phyloP scores from a whole-genome alignment of 768 basidiomycete species.

The Rubroboletus pulcherrimus region DNA sequence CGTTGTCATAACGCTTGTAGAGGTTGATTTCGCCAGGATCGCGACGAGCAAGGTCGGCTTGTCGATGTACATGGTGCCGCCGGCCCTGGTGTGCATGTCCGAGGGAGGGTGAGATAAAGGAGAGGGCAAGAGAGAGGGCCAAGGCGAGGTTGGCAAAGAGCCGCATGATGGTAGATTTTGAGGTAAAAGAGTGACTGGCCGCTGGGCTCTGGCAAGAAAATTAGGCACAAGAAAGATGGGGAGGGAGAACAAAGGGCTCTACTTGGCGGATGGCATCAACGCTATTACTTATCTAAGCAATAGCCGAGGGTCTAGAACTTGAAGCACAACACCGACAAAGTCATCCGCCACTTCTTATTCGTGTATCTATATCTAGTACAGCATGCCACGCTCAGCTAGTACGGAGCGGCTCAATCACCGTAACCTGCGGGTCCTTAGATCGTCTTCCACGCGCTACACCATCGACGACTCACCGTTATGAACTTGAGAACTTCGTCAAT shows the following conservation, averaged over 20 bases:
- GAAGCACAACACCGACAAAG: too few species aligned
- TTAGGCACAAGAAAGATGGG: slow-evolving; percentile 2
- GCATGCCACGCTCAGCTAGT: too few species aligned
- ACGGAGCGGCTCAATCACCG: slow-evolving; percentile 51
- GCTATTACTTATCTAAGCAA: slow-evolving; percentile 7
- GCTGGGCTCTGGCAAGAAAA: not conserved
- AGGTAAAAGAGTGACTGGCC: slow-evolving; percentile 23
- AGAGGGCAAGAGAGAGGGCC: slow-evolving; percentile 17
- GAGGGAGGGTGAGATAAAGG: slow-evolving; percentile 16
- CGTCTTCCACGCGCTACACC: not conserved
- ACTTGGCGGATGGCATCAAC: not conserved
- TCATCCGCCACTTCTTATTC: too few species aligned
- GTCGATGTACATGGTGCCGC: slow-evolving; percentile 23
- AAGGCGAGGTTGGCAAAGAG: slow-evolving; percentile 19
- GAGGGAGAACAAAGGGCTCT: not conserved
- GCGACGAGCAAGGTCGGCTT: slow-evolving; percentile 23
- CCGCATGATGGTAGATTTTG: slow-evolving; percentile 17
- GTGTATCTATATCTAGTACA: too few species aligned
- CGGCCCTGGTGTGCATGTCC: slow-evolving; percentile 20
- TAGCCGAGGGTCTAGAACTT: not conserved
- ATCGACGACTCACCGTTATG: slow-evolving; percentile 52
- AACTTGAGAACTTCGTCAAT: slow-evolving; percentile 92
- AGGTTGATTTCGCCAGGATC: slow-evolving; percentile 22
- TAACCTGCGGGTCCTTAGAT: slow-evolving; percentile 37
- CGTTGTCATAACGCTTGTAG: slow-evolving; percentile 19